Conservation (phyloP, 2,329 filamentous ascomycete genomes). For the Botrytis byssoidea region DNA sequence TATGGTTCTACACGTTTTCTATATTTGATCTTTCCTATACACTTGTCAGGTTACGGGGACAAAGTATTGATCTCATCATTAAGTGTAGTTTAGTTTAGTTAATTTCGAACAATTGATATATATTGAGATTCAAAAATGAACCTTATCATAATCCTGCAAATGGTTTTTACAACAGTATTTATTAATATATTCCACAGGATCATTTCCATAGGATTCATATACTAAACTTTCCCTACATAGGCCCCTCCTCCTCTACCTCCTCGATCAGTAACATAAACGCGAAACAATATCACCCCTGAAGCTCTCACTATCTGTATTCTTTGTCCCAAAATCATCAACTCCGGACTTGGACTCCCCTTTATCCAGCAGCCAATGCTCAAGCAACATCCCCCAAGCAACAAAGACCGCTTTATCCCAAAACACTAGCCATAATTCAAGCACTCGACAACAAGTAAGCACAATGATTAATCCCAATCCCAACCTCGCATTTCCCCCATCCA, state of each 20-base stretch:
- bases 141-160: fast-evolving
- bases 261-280: neutral
- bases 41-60: neutral
- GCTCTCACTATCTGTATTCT: neutral
- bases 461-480: neutral
- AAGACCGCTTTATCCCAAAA: neutral
- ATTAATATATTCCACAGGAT: neutral
- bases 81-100: neutral
- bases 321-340: neutral
- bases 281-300: neutral
- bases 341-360: slow-evolving; percentile 9
- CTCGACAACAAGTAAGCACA: neutral
- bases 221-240: neutral
- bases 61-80: neutral
- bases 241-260: neutral
- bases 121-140: neutral
- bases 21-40: neutral
- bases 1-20: neutral
- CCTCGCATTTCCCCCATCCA: neutral
- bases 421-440: neutral
- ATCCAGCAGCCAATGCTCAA: neutral
- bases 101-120: neutral
- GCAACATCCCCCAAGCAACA: neutral
- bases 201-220: neutral
- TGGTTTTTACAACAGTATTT: neutral